A percentile compares a stretch with the other conserved stretches of the same genome.
Evolutionary conservation across 2,329 filamentous ascomycete genomes (phyloP).

Genomic region (Emergomyces pasteurianus): DNA sequence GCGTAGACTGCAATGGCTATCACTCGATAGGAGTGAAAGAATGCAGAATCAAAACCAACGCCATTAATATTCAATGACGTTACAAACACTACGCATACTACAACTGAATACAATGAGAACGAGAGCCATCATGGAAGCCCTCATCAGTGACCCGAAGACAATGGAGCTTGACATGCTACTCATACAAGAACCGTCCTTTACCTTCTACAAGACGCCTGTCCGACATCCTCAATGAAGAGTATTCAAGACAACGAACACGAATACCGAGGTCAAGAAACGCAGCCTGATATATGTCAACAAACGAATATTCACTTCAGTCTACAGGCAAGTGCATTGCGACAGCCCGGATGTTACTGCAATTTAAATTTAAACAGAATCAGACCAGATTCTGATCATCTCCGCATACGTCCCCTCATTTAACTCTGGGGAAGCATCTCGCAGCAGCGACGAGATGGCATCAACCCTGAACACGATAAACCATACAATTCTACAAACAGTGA

Average conservation of each 20-base stretch:
- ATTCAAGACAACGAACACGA: not conserved
- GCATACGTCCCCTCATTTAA: not conserved
- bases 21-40: constrained; percentile 9
- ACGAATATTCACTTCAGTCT: not conserved
- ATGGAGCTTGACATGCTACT: constrained; percentile 14
- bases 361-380: not conserved
- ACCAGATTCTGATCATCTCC: not conserved
- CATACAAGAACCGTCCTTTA: constrained; percentile 12
- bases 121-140: constrained; percentile 15
- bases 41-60: not conserved
- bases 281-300: constrained; percentile 1
- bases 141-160: constrained; percentile 17
- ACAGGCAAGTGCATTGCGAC: not conserved
- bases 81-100: constrained; percentile 7
- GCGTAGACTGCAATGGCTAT: constrained; percentile 12
- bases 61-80: constrained; percentile 4
- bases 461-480: not conserved
- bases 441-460: too few relatives aligned
- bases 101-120: constrained; percentile 17
- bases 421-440: too few relatives aligned
- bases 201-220: not conserved
- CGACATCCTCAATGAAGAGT: not conserved
- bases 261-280: not conserved
- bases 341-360: not conserved
- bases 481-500: too few relatives aligned